Evolutionary conservation across 192 early-diverging fungal genomes (phyloP).

Genomic region (Pilobolus umbonatus): DNA sequence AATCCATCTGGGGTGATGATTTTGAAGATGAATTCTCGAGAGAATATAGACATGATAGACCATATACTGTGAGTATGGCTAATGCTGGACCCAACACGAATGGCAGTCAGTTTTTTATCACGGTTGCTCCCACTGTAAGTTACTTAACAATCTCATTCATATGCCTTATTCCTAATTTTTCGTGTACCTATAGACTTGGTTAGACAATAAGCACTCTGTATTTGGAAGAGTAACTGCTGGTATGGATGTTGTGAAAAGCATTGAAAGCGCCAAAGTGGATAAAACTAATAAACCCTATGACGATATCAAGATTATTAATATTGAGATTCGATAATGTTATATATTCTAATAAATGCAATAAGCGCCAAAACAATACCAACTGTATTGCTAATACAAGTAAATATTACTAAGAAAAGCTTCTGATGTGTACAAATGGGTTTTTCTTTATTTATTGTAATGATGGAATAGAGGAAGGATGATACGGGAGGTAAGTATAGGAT

Average conservation of each 20-base stretch:
- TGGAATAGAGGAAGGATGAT: too few relatives aligned
- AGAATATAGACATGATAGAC: slow-evolving; percentile 77
- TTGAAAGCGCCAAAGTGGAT: slow-evolving; percentile 78
- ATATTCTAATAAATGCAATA: neutral
- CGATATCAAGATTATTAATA: slow-evolving; percentile 70
- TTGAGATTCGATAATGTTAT: slow-evolving; percentile 63
- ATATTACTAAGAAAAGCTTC: too few relatives aligned
- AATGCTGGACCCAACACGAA: slow-evolving; percentile 89
- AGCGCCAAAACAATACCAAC: too few relatives aligned
- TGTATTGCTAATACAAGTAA: too few relatives aligned
- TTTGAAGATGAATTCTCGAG: slow-evolving; percentile 93
- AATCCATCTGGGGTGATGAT: slow-evolving; percentile 83
- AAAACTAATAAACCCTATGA: slow-evolving; percentile 89
- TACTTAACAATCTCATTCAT: neutral
- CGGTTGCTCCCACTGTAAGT: slow-evolving; percentile 79
- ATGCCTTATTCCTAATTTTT: slow-evolving; percentile 15
- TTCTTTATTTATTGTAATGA: too few relatives aligned
- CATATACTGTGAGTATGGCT: slow-evolving; percentile 94
- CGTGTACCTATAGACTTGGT: slow-evolving; percentile 67
- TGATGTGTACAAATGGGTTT: too few relatives aligned
- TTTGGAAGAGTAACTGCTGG: slow-evolving; percentile 89
- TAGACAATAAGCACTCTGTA: slow-evolving; percentile 95
- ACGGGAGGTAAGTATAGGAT: too few relatives aligned
- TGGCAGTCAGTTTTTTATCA: slow-evolving; percentile 96
- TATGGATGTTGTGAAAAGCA: slow-evolving; percentile 87